Percentiles rank a stretch among this genome's conserved stretches.
Conservation (phyloP, 108 stramenopile species). For the Cyclotella cryptica region DNA sequence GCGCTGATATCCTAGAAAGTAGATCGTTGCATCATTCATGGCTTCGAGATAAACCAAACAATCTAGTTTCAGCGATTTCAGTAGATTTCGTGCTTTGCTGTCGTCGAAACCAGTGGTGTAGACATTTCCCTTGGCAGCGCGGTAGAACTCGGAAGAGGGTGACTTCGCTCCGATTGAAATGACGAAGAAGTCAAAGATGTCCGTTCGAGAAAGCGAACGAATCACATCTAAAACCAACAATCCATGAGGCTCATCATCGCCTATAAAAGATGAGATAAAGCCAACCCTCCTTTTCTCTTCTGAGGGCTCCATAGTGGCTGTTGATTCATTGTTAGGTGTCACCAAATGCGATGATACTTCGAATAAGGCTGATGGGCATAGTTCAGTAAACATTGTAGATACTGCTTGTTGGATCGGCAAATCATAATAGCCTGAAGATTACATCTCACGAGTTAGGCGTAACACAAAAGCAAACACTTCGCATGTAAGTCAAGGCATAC, state of each 20-base stretch:
- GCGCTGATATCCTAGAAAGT: conserved; percentile 46
- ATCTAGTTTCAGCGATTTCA: conserved; percentile 49
- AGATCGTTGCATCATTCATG: conserved; percentile 45
- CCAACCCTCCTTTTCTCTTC: conserved; percentile 40
- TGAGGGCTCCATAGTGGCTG: not conserved
- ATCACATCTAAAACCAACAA: conserved; percentile 44
- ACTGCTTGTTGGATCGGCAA: conserved; percentile 18
- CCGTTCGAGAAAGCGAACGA: conserved; percentile 8
- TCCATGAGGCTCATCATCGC: conserved; percentile 53
- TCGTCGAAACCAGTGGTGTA: conserved; percentile 33
- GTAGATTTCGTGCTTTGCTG: conserved; percentile 9
- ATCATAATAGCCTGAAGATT: conserved; percentile 27
- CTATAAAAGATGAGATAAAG: conserved; percentile 47
- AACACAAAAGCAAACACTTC: not conserved
- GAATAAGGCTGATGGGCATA: conserved; percentile 21
- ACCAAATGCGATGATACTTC: conserved; percentile 25
- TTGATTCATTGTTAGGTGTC: not conserved
- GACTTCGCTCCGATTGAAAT: conserved; percentile 28
- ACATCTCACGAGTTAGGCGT: not conserved
- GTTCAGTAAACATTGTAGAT: conserved; percentile 18
- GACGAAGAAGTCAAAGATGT: conserved; percentile 34
- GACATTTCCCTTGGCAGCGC: conserved; percentile 20
- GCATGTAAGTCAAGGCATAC: not conserved
- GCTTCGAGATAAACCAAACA: conserved; percentile 42
- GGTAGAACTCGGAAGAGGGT: conserved; percentile 19